Conservation (phyloP, 1,284 basidiomycete species). For the Golubevia pallescens region DNA sequence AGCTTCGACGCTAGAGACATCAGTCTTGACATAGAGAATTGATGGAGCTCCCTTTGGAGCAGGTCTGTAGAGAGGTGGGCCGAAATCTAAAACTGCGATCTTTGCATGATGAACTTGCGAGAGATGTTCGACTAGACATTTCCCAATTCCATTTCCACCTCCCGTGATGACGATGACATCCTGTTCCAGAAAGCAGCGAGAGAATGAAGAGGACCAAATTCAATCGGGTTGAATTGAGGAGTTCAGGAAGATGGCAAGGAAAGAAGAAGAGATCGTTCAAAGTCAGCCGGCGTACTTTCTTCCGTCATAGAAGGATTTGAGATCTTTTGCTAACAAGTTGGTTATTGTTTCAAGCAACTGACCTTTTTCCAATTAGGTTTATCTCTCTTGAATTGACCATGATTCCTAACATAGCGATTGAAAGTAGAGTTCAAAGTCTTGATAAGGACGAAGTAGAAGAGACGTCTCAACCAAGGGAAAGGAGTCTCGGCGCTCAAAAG, state of each 20-base stretch:
- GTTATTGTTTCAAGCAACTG: neutral
- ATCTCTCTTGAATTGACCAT: conserved; percentile 34
- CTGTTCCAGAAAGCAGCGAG: neutral
- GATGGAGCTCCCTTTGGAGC: conserved; percentile 50
- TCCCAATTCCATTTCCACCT: conserved; percentile 58
- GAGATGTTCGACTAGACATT: conserved; percentile 49
- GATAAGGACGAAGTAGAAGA: conserved; percentile 35
- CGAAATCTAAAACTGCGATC: conserved; percentile 59
- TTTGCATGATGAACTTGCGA: conserved; percentile 37
- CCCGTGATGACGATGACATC: conserved; percentile 61
- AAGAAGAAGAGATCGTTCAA: neutral
- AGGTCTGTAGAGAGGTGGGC: conserved; percentile 37
- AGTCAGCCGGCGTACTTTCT: neutral
- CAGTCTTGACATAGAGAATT: conserved; percentile 57
- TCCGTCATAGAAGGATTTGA: neutral
- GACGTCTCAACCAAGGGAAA: conserved; percentile 41
- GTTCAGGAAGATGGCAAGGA: neutral
- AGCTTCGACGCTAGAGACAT: conserved; percentile 44
- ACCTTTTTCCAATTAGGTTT: conserved; percentile 36
- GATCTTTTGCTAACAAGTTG: too few relatives aligned
- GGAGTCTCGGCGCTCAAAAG: conserved; percentile 26
- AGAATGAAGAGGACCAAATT: too few relatives aligned
- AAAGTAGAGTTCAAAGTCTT: conserved; percentile 33
- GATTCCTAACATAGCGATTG: conserved; percentile 46
- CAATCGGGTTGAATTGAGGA: too few relatives aligned